phyloP scores from a whole-genome alignment of 2,329 filamentous ascomycete species.

The Verticillium albo-atrum region DNA sequence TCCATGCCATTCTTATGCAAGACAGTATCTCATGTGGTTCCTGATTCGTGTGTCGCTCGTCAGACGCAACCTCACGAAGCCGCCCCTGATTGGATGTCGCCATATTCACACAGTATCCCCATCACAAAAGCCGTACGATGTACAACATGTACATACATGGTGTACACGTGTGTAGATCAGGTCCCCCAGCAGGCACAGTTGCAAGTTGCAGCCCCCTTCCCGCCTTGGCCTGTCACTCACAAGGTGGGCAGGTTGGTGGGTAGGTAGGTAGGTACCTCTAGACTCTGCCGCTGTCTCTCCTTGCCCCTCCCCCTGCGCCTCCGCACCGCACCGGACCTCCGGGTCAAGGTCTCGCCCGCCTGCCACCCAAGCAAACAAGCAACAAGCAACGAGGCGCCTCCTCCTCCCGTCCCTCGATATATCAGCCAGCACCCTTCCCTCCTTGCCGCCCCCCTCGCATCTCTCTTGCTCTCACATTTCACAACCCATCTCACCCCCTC shows the following conservation, averaged over 20 bases:
- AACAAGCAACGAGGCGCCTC: background rate
- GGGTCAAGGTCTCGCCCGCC: background rate
- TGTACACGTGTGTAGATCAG: too few species aligned
- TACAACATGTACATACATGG: too few species aligned
- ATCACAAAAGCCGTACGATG: too few species aligned
- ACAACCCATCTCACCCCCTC: background rate
- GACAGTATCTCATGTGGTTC: too few species aligned
- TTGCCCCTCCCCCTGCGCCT: background rate
- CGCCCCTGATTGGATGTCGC: too few species aligned
- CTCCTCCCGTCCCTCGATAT: background rate
- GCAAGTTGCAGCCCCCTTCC: background rate
- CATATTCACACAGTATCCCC: too few species aligned
- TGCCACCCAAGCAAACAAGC: background rate
- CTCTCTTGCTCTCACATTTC: background rate
- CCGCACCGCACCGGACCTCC: constrained; percentile 3
- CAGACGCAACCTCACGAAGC: too few species aligned
- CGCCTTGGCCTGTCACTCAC: background rate
- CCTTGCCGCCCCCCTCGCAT: background rate
- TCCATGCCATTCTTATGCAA: too few species aligned
- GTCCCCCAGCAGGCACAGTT: too few species aligned
- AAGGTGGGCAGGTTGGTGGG: background rate
- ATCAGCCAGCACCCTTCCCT: background rate
- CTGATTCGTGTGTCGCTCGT: too few species aligned
- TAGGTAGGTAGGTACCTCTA: background rate
- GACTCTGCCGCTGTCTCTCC: background rate